Evolutionary conservation across 108 stramenopile genomes (phyloP).

Genomic region (Fistulifera pelliculosa): DNA sequence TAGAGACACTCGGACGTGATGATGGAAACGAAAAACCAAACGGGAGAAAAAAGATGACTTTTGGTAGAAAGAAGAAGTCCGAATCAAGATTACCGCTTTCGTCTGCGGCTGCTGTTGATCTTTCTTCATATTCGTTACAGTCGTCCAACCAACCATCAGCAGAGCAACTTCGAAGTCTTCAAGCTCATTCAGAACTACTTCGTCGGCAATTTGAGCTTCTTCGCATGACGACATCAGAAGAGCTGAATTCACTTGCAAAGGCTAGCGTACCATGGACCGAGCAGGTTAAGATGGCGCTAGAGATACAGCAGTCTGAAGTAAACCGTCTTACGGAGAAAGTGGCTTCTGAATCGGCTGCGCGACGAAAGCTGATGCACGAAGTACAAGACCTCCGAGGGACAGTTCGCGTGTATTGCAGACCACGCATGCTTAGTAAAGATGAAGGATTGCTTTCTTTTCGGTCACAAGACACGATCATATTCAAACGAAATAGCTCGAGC

Average conservation of each 20-base stretch:
- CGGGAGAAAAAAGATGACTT: neutral
- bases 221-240: conserved; percentile 32
- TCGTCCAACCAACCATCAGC: neutral
- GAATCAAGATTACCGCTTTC: too few species aligned
- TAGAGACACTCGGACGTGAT: conserved; percentile 3
- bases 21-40: conserved; percentile 3
- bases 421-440: conserved; percentile 13
- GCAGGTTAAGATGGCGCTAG: conserved; percentile 29
- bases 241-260: conserved; percentile 25
- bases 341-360: conserved; percentile 56
- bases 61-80: conserved; percentile 4
- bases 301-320: conserved; percentile 35
- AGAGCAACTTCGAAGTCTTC: conserved; percentile 5
- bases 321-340: conserved; percentile 51
- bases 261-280: conserved; percentile 30
- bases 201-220: conserved; percentile 40
- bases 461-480: conserved; percentile 55
- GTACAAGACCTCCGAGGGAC: conserved; percentile 71
- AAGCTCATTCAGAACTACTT: conserved; percentile 8
- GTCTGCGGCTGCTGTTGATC: too few species aligned
- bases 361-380: conserved; percentile 64
- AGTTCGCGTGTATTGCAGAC: conserved; percentile 76
- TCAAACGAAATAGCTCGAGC: conserved; percentile 29
- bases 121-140: too few species aligned
- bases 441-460: conserved; percentile 29